These are phyloP conservation scores for Candolleomyces aberdarensis DNA, from an alignment of 768 basidiomycete genomes.

Conservation along the genomic window DNA sequence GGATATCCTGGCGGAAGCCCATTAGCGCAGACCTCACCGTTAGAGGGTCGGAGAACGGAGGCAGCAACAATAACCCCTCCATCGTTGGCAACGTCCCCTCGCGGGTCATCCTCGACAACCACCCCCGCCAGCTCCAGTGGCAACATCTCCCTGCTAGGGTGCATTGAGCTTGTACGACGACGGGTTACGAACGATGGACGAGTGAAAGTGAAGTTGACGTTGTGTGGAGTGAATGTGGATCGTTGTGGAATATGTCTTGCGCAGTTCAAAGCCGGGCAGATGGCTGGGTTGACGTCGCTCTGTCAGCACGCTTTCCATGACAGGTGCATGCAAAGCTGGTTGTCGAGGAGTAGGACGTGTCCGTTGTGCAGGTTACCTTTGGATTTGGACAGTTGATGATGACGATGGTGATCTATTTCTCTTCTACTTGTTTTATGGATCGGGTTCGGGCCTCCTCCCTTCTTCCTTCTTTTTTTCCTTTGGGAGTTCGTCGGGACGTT, in stretches of 20 bases:
- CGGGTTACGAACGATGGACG: constrained; percentile 63
- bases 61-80: not conserved
- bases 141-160: constrained; percentile 36
- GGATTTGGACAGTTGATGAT: constrained; percentile 24
- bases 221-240: constrained; percentile 62
- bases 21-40: not conserved
- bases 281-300: constrained; percentile 49
- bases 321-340: constrained; percentile 60
- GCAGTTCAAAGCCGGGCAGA: constrained; percentile 61
- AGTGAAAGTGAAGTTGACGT: constrained; percentile 64
- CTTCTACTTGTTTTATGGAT: not conserved
- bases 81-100: not conserved
- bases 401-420: constrained; percentile 18
- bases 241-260: constrained; percentile 73
- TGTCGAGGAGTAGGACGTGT: constrained; percentile 57
- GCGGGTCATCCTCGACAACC: not conserved
- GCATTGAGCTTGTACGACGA: constrained; percentile 55
- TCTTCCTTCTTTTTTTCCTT: not conserved
- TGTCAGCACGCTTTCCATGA: constrained; percentile 72
- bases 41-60: not conserved
- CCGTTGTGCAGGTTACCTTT: constrained; percentile 59
- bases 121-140: not conserved
- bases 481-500: not conserved
- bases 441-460: not conserved
- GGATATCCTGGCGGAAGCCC: not conserved